Evolutionary conservation across 768 basidiomycete species (phyloP).

Genomic region (Asterophora parasitica): DNA sequence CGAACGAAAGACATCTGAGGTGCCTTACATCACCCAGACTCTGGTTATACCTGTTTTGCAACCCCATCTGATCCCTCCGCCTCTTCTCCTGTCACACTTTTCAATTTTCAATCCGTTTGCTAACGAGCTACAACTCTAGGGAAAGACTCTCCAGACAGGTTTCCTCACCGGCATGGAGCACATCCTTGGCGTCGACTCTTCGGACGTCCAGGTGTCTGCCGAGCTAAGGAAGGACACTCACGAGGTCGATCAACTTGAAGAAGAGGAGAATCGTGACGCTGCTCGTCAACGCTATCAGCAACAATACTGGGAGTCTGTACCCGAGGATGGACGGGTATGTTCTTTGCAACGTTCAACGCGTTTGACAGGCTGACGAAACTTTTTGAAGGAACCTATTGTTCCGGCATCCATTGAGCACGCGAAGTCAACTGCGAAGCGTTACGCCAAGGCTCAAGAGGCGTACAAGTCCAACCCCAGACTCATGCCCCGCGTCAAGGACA

Average conservation of each 20-base stretch:
- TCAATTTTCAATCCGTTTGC: background rate
- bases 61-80: constrained; percentile 58
- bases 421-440: constrained; percentile 32
- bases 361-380: constrained; percentile 4
- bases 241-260: constrained; percentile 59
- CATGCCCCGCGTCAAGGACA: constrained; percentile 34
- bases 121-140: constrained; percentile 31
- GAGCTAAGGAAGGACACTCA: constrained; percentile 41
- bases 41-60: constrained; percentile 59
- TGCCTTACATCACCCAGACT: constrained; percentile 57
- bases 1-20: constrained; percentile 54
- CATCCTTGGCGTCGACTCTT: constrained; percentile 52
- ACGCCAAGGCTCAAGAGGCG: constrained; percentile 27
- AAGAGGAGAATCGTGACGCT: constrained; percentile 48
- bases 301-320: constrained; percentile 75
- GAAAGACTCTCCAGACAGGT: constrained; percentile 68
- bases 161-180: constrained; percentile 80
- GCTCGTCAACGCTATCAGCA: constrained; percentile 64
- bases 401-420: constrained; percentile 50
- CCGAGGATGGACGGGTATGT: constrained; percentile 60
- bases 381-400: constrained; percentile 55
- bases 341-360: background rate
- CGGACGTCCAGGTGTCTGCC: constrained; percentile 5
- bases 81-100: constrained; percentile 9
- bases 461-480: constrained; percentile 35